Conservation (phyloP, 768 basidiomycete species). For the Lentinula detonsa region DNA sequence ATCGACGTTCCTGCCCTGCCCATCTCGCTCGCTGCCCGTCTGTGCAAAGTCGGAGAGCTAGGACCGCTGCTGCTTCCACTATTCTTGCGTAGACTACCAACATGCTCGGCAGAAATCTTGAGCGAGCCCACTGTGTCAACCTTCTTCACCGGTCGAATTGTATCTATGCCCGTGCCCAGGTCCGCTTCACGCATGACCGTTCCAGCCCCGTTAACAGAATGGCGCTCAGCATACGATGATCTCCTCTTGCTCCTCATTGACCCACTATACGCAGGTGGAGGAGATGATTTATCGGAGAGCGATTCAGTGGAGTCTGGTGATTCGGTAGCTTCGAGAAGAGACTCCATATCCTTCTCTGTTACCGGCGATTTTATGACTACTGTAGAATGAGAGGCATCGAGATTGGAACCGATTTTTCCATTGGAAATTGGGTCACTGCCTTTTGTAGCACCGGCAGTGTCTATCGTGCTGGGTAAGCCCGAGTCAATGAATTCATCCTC, state of each 20-base stretch:
- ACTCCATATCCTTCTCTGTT: slow-evolving; percentile 33
- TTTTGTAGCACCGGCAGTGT: slow-evolving; percentile 58
- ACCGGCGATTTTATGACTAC: slow-evolving; percentile 56
- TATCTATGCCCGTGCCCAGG: slow-evolving; percentile 82
- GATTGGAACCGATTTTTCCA: slow-evolving; percentile 41
- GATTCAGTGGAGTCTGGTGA: slow-evolving; percentile 26
- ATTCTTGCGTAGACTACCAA: slow-evolving; percentile 66
- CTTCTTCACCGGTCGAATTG: slow-evolving; percentile 90
- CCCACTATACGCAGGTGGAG: slow-evolving; percentile 73
- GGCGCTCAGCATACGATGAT: slow-evolving; percentile 75
- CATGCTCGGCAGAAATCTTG: slow-evolving; percentile 71
- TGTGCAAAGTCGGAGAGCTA: slow-evolving; percentile 44
- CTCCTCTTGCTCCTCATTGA: slow-evolving; percentile 59
- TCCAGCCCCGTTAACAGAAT: slow-evolving; percentile 53
- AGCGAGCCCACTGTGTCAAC: slow-evolving; percentile 77
- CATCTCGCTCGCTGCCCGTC: slow-evolving; percentile 46
- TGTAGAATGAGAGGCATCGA: slow-evolving; percentile 61
- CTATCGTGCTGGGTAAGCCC: slow-evolving; percentile 48
- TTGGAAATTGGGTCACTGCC: slow-evolving; percentile 49
- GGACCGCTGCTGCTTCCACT: slow-evolving; percentile 32
- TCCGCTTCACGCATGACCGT: slow-evolving; percentile 78
- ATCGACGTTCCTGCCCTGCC: slow-evolving; percentile 62
- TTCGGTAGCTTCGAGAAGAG: slow-evolving; percentile 27
- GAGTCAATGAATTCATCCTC: slow-evolving; percentile 51
- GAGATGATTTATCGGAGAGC: slow-evolving; percentile 49